Base-by-base conservation (phyloP, 2,329 filamentous ascomycete species). In the Graphilbum fragrans region DNA sequence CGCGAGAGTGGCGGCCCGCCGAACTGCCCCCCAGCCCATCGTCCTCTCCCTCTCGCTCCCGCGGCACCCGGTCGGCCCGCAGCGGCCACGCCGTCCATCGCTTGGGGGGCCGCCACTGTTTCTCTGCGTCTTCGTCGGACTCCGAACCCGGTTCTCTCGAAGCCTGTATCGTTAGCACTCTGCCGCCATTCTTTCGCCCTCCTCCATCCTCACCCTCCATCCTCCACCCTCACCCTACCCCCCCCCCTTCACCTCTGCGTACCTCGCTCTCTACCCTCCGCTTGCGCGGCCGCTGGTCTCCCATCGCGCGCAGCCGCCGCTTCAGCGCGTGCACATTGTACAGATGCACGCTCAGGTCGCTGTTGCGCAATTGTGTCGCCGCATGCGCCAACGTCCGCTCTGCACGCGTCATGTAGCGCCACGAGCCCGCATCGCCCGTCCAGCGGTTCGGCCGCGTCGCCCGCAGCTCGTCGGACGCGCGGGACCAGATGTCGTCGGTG, bases 21-120 rank as follows among this genome's bases (percentile, higher is more conserved):
- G n/a, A n/a, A n/a, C n/a, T n/a, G n/a, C n/a, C n/a, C n/a, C n/a
- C n/a, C n/a, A n/a, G n/a, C 5, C 20, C 35, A 16, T n/a, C 56
- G 45, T 67, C 63, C 16, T 65, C 62, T 16, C 31, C 36, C n/a
- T 21, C 20, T 8, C 17, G 22, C 18, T 10, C 17, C 20, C 14
- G 14, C 19, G 83, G 84, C 8, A 92, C 77, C 21, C 70, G 61
- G 8, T 66, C 61, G 5, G 72, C 65, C 18, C 68, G 67, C 53
- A 93, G 58, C 5, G 90, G 90, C 90, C 90, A 95, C 1, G 87
- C 83, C 17, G 84, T 85, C 88, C 90, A 34, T n/a, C 35, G 42
- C 14, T 41, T 18, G 3, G 25, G 27, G 14, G 35, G 14, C 21
- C 53, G 52, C 44, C 56, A 59, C 44, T 50, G 50, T 22, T 55